phyloP scores from a whole-genome alignment of 495 filamentous ascomycete genomes.

The Penicillium steckii region DNA sequence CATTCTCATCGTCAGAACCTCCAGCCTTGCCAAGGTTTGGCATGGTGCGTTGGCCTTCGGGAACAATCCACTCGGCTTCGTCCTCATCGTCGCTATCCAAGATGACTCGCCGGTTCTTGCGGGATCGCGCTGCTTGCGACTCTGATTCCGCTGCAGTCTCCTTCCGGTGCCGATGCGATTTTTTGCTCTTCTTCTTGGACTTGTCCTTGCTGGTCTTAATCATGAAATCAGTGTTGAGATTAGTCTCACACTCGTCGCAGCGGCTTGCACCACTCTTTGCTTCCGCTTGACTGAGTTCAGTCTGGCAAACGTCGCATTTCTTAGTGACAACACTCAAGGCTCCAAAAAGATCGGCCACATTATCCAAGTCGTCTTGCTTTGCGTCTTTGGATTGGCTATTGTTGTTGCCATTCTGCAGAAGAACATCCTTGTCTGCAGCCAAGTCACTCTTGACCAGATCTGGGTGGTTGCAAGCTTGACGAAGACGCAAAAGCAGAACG shows the following conservation, averaged over 20 bases:
- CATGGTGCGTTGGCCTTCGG: constrained; percentile 55
- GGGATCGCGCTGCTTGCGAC: constrained; percentile 36
- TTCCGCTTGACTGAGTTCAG: constrained; percentile 61
- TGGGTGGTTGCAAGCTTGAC: constrained; percentile 94
- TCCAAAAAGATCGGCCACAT: constrained; percentile 80
- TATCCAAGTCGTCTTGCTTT: constrained; percentile 68
- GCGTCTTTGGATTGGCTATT: constrained; percentile 46
- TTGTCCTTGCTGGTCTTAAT: constrained; percentile 43
- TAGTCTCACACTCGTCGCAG: constrained; percentile 70
- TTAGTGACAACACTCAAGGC: constrained; percentile 76
- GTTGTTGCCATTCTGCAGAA: constrained; percentile 56
- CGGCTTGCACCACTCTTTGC: constrained; percentile 56
- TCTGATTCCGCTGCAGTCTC: constrained; percentile 21
- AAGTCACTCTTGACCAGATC: constrained; percentile 80
- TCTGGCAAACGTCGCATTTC: constrained; percentile 87
- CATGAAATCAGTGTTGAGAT: constrained; percentile 52
- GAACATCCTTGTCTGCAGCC: constrained; percentile 81
- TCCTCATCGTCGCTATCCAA: constrained; percentile 66
- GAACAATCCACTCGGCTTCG: constrained; percentile 74
- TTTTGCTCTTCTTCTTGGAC: constrained; percentile 45
- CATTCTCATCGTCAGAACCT: constrained; percentile 78
- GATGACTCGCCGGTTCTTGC: constrained; percentile 53
- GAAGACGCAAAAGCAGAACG: constrained; percentile 79
- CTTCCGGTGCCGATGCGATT: constrained; percentile 32
- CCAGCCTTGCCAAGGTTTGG: constrained; percentile 71